Evolutionary conservation across 1,284 basidiomycete genomes (phyloP).

Genomic region (Boletus semigastroideus): DNA sequence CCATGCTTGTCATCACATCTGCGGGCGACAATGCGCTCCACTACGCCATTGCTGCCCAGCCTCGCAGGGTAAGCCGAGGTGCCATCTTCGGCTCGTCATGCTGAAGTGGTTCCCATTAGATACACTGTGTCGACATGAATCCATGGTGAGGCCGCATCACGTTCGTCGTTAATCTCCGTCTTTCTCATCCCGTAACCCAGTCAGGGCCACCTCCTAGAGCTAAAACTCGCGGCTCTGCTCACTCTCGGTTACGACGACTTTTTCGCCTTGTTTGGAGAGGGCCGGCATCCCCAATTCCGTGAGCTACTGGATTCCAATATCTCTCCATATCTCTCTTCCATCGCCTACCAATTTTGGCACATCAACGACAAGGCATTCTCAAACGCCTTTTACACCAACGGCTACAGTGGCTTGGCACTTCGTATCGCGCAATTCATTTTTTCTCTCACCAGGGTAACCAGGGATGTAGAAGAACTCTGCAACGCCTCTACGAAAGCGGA

Average conservation of each 20-base stretch:
- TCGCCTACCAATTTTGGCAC: conserved; percentile 79
- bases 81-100: not conserved
- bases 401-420: conserved; percentile 74
- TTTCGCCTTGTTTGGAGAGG: conserved; percentile 74
- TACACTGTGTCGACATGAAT: conserved; percentile 79
- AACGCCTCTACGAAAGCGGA: conserved; percentile 55
- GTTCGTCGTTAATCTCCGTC: not conserved
- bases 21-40: conserved; percentile 84
- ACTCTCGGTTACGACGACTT: conserved; percentile 67
- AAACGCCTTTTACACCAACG: conserved; percentile 70
- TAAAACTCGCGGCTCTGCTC: conserved; percentile 73
- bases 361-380: conserved; percentile 65
- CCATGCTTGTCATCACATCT: conserved; percentile 75
- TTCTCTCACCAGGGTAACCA: conserved; percentile 55
- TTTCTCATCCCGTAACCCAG: conserved; percentile 29
- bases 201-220: conserved; percentile 78
- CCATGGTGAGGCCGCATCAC: conserved; percentile 41
- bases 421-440: conserved; percentile 67
- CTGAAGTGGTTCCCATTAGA: conserved; percentile 33
- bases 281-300: conserved; percentile 63
- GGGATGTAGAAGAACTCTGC: conserved; percentile 60
- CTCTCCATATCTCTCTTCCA: conserved; percentile 72
- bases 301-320: conserved; percentile 65
- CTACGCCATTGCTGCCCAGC: conserved; percentile 70
- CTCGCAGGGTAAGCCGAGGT: conserved; percentile 42